These are phyloP conservation scores for Rutidosis leptorrhynchoides DNA, from an alignment of 129 eudicot genomes.

Conservation along the genomic window DNA sequence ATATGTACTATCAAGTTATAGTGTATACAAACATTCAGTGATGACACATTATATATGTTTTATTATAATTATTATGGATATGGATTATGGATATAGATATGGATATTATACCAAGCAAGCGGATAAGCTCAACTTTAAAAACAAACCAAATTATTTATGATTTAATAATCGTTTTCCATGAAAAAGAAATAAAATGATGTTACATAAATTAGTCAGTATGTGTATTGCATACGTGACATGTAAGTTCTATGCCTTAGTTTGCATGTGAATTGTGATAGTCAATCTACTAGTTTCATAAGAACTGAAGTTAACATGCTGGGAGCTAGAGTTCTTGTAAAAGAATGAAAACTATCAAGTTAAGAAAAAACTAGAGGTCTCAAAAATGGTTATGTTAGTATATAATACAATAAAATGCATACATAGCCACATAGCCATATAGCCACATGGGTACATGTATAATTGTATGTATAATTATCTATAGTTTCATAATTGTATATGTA, in stretches of 20 bases:
- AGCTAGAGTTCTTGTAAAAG: conserved; percentile 21
- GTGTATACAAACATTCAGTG: background rate
- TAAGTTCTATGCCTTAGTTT: conserved; percentile 8
- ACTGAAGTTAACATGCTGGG: conserved; percentile 13
- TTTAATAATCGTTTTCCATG: conserved; percentile 15
- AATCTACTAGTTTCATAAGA: conserved; percentile 15
- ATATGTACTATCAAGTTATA: conserved; percentile 10
- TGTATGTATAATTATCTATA: background rate
- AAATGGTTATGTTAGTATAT: background rate
- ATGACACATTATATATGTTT: background rate
- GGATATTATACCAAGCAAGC: background rate
- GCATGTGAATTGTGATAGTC: conserved; percentile 12
- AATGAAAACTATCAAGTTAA: background rate
- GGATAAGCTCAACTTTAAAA: background rate
- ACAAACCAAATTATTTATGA: background rate
- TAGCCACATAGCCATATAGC: background rate
- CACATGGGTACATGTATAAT: background rate
- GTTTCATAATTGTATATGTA: background rate
- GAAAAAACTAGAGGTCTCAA: conserved; percentile 27
- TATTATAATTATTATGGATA: no score
- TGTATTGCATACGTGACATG: conserved; percentile 5
- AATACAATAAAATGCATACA: background rate
- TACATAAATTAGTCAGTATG: conserved; percentile 10
- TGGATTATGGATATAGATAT: no score
- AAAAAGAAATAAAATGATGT: conserved; percentile 13